Percentiles rank a stretch among this genome's conserved stretches.
Evolutionary conservation across 2,329 filamentous ascomycete genomes (phyloP).

Genomic region (Cladophialophora bantiana): DNA sequence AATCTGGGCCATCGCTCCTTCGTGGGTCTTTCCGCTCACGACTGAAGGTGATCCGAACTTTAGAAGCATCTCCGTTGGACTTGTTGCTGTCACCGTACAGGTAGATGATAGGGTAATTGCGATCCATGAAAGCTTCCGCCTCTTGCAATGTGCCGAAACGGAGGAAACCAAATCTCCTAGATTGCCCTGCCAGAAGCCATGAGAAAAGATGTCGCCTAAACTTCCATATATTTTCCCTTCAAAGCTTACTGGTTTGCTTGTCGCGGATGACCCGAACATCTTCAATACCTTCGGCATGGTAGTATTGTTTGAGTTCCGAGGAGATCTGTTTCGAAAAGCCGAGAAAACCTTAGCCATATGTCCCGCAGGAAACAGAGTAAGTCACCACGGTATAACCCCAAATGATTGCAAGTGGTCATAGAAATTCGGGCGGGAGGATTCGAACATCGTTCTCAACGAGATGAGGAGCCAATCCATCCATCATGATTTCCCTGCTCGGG

Average conservation of each 20-base stretch:
- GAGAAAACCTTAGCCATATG: slow-evolving; percentile 37
- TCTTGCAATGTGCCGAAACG: slow-evolving; percentile 59
- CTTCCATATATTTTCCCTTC: slow-evolving; percentile 7
- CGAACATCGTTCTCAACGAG: slow-evolving; percentile 61
- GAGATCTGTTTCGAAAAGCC: slow-evolving; percentile 58
- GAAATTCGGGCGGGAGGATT: slow-evolving; percentile 44
- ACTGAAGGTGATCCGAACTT: slow-evolving; percentile 61
- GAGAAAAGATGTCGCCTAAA: neutral
- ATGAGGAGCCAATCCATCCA: slow-evolving; percentile 58
- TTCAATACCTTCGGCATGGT: slow-evolving; percentile 61
- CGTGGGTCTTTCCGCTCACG: slow-evolving; percentile 60
- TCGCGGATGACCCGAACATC: slow-evolving; percentile 66
- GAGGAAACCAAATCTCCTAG: slow-evolving; percentile 64
- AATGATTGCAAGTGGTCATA: slow-evolving; percentile 29
- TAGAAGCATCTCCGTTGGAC: slow-evolving; percentile 51
- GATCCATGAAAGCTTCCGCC: slow-evolving; percentile 61
- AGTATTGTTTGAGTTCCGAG: slow-evolving; percentile 60
- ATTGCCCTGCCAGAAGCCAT: slow-evolving; percentile 52
- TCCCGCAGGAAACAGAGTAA: slow-evolving; percentile 30
- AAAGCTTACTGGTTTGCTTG: slow-evolving; percentile 60
- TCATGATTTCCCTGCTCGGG: slow-evolving; percentile 58
- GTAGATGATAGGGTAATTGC: slow-evolving; percentile 58
- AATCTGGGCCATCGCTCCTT: slow-evolving; percentile 60
- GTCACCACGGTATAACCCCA: slow-evolving; percentile 26
- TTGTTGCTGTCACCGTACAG: slow-evolving; percentile 52